phyloP scores from a whole-genome alignment of 140 eudicot genomes.

The Flaveria floridana region DNA sequence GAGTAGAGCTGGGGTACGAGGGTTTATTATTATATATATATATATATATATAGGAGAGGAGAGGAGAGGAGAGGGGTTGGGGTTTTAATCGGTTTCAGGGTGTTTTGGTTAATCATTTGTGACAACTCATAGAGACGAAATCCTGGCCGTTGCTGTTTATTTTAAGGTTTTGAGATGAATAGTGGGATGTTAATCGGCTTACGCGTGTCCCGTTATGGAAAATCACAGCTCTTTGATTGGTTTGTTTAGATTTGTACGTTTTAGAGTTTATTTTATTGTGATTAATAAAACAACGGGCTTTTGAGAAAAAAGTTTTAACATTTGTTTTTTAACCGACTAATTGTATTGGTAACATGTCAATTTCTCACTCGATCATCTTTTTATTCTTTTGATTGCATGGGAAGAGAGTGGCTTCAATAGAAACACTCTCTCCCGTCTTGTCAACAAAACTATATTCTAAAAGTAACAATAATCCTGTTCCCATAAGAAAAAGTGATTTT shows the following conservation, averaged over 20 bases:
- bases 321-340: too few species aligned
- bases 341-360: too few species aligned
- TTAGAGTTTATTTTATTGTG: not conserved
- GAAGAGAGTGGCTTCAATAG: too few species aligned
- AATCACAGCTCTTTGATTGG: not conserved
- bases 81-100: constrained; percentile 31
- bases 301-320: too few species aligned
- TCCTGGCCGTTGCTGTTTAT: constrained; percentile 9
- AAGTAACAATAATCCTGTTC: too few species aligned
- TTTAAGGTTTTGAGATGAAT: not conserved
- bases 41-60: not conserved
- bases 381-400: too few species aligned
- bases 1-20: constrained; percentile 22
- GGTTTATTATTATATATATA: constrained; percentile 27
- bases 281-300: too few species aligned
- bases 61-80: not conserved
- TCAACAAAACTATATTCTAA: too few species aligned
- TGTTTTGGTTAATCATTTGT: constrained; percentile 4
- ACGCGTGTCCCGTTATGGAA: constrained; percentile 5
- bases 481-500: too few species aligned
- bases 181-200: not conserved
- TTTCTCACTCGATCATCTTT: too few species aligned
- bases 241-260: not conserved
- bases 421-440: too few species aligned
- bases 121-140: constrained; percentile 31